phyloP scores from a whole-genome alignment of 768 basidiomycete genomes.

The Kwoniella pini region DNA sequence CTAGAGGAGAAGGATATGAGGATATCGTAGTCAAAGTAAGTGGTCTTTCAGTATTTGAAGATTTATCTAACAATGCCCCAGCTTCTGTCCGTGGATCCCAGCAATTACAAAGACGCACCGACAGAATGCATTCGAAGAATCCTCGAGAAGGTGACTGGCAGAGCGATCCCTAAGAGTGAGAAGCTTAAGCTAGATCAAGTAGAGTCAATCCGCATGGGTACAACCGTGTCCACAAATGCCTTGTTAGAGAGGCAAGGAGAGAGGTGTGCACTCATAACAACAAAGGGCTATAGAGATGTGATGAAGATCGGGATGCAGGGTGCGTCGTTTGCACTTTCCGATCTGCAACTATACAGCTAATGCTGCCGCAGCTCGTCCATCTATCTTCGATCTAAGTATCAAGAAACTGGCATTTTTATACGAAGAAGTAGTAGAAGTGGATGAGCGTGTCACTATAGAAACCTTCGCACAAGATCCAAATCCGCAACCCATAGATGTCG shows the following conservation, averaged over 20 bases:
- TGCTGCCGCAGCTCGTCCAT: slow-evolving; percentile 62
- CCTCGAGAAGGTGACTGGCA: background rate
- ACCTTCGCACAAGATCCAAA: no score
- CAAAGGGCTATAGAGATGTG: slow-evolving; percentile 38
- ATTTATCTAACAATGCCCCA: slow-evolving; percentile 50
- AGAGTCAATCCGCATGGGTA: slow-evolving; percentile 40
- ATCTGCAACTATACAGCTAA: no score
- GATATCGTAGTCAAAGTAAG: no score
- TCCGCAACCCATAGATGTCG: slow-evolving; percentile 15
- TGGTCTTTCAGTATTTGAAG: background rate
- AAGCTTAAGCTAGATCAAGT: slow-evolving; percentile 20
- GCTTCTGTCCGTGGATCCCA: slow-evolving; percentile 81
- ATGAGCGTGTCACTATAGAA: slow-evolving; percentile 62
- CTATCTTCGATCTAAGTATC: slow-evolving; percentile 70
- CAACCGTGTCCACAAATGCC: slow-evolving; percentile 38
- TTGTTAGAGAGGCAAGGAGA: slow-evolving; percentile 37
- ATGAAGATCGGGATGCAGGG: slow-evolving; percentile 41
- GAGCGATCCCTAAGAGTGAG: slow-evolving; percentile 23
- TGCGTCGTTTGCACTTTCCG: background rate
- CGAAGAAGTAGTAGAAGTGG: slow-evolving; percentile 66
- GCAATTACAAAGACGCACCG: slow-evolving; percentile 67
- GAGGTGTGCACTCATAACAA: slow-evolving; percentile 35
- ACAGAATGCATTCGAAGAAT: slow-evolving; percentile 58
- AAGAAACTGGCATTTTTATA: slow-evolving; percentile 43
- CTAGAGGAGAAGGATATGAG: no score